These are phyloP conservation scores for Aulographum hederae DNA, from an alignment of 2,329 filamentous ascomycete species.

Conservation along the genomic window DNA sequence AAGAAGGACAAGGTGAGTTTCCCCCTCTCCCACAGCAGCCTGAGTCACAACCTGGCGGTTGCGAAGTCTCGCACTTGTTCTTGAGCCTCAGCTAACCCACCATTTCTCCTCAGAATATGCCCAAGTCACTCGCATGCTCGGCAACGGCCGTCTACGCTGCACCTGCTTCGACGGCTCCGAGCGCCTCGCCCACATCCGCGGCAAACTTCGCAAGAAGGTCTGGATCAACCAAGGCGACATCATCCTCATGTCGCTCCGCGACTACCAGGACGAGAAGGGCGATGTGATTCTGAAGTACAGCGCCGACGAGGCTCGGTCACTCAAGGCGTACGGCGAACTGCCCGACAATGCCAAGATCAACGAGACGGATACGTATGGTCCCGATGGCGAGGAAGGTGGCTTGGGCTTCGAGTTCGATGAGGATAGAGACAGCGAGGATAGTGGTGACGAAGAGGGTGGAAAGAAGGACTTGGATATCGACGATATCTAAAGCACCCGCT, in stretches of 20 bases:
- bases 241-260: conserved; percentile 40
- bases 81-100: conserved; percentile 6
- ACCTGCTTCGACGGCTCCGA: conserved; percentile 80
- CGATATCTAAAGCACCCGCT: conserved; percentile 46
- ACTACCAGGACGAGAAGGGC: conserved; percentile 56
- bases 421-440: conserved; percentile 51
- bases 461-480: conserved; percentile 75
- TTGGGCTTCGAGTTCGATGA: conserved; percentile 99
- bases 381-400: conserved; percentile 85
- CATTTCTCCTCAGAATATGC: conserved; percentile 41
- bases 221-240: conserved; percentile 99
- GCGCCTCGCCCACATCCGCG: conserved; percentile 68
- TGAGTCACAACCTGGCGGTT: too few species aligned
- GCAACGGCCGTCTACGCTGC: conserved; percentile 72
- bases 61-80: too few species aligned
- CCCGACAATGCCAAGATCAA: conserved; percentile 99
- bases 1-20: conserved; percentile 66
- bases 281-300: conserved; percentile 68
- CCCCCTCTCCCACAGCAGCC: conserved; percentile 1
- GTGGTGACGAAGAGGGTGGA: conserved; percentile 33
- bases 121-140: conserved; percentile 87
- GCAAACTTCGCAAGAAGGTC: conserved; percentile 98
- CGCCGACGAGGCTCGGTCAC: conserved; percentile 72
- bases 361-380: conserved; percentile 88
- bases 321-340: conserved; percentile 95